phyloP scores from a whole-genome alignment of 2,329 filamentous ascomycete species.

The Diplodia sapinea region DNA sequence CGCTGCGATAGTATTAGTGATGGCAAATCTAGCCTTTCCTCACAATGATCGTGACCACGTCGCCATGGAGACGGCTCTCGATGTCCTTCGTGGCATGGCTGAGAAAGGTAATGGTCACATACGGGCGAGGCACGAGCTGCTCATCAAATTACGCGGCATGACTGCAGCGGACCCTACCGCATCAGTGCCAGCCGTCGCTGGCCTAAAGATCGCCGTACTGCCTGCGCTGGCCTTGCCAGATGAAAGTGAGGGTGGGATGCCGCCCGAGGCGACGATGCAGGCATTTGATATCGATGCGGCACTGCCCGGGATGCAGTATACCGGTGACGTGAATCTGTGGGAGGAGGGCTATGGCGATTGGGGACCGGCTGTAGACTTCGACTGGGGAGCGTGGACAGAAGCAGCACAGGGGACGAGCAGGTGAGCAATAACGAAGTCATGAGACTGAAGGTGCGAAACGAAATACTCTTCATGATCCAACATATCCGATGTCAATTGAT shows the following conservation, averaged over 20 bases:
- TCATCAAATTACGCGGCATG: constrained; percentile 46
- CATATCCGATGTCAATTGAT: neutral
- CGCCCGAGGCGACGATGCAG: constrained; percentile 22
- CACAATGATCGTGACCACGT: constrained; percentile 49
- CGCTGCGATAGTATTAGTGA: constrained; percentile 60
- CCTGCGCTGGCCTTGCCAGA: constrained; percentile 33
- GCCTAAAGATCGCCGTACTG: no score
- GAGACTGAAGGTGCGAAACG: neutral
- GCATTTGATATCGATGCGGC: constrained; percentile 15
- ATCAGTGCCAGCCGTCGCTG: neutral
- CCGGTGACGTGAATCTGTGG: constrained; percentile 50
- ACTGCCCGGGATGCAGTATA: constrained; percentile 30
- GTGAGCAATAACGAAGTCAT: neutral
- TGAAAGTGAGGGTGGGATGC: constrained; percentile 40
- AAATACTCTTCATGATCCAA: neutral
- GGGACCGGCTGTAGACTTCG: constrained; percentile 51
- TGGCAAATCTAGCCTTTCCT: constrained; percentile 62
- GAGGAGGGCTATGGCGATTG: constrained; percentile 50
- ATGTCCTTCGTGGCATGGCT: constrained; percentile 58
- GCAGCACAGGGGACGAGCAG: neutral
- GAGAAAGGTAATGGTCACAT: constrained; percentile 61
- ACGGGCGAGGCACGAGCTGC: constrained; percentile 47
- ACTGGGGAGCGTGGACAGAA: constrained; percentile 41
- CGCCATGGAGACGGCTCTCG: constrained; percentile 56
- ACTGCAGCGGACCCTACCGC: neutral